phyloP scores from a whole-genome alignment of 2,329 filamentous ascomycete genomes.

The Aotearoamyces nothofagi region DNA sequence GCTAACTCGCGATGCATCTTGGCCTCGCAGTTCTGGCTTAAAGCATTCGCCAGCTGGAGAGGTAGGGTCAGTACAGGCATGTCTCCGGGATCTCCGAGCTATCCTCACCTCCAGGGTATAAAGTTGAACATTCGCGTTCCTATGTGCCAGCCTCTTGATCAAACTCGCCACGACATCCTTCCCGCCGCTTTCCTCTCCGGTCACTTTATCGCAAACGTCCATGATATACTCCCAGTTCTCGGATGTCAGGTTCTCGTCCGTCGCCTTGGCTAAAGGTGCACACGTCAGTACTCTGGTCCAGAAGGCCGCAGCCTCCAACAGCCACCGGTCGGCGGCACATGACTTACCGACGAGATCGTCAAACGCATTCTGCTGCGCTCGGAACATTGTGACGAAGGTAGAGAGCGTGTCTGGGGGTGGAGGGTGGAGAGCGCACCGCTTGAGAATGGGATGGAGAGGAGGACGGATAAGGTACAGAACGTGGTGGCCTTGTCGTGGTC shows the following conservation, averaged over 20 bases:
- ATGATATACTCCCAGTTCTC: conserved; percentile 52
- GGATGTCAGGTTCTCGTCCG: conserved; percentile 81
- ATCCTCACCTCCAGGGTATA: conserved; percentile 49
- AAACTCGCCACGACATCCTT: conserved; percentile 57
- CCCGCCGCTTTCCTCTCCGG: conserved; percentile 27
- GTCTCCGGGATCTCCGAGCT: not conserved
- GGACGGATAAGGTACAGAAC: too few species aligned
- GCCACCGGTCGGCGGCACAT: too few species aligned
- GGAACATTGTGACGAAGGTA: too few species aligned
- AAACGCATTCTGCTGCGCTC: conserved; percentile 50
- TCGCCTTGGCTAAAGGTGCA: conserved; percentile 52
- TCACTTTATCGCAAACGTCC: conserved; percentile 27
- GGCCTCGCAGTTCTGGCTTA: conserved; percentile 57
- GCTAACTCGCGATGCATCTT: conserved; percentile 58
- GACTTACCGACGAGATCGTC: conserved; percentile 55
- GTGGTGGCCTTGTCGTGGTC: too few species aligned
- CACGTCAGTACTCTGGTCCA: conserved; percentile 11
- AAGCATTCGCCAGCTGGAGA: conserved; percentile 48
- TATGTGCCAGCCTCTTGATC: conserved; percentile 59
- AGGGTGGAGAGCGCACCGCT: too few species aligned
- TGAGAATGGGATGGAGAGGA: too few species aligned
- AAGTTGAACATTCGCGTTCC: conserved; percentile 66
- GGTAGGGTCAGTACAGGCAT: conserved; percentile 3
- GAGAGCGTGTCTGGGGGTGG: too few species aligned
- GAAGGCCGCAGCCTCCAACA: conserved; percentile 3